Evolutionary conservation across 2,329 filamentous ascomycete species (phyloP).

Genomic region (Stachybotrys chartarum): DNA sequence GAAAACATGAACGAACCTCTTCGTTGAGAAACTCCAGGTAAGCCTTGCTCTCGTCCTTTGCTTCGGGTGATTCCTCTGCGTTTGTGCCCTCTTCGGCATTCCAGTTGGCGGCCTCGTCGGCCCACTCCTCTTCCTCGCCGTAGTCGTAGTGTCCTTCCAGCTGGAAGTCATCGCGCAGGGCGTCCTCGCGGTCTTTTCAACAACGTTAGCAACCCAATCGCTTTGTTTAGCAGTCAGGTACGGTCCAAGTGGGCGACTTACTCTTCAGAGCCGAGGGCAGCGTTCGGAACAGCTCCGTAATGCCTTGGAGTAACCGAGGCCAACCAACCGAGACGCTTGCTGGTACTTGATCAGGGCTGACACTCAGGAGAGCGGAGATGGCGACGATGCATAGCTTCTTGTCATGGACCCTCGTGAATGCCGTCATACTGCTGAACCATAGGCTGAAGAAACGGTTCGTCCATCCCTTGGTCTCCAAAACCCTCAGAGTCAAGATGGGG

Average conservation of each 20-base stretch:
- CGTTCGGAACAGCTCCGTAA: conserved; percentile 86
- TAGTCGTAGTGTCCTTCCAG: conserved; percentile 58
- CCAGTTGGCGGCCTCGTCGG: conserved; percentile 78
- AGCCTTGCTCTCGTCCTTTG: conserved; percentile 84
- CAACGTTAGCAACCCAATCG: background rate
- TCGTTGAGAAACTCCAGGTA: conserved; percentile 95
- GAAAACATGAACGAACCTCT: conserved; percentile 49
- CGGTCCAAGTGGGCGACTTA: conserved; percentile 31
- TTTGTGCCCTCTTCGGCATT: conserved; percentile 64
- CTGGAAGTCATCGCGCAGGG: conserved; percentile 79
- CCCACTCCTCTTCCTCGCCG: conserved; percentile 73
- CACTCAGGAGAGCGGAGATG: conserved; percentile 75
- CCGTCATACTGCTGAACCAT: conserved; percentile 95
- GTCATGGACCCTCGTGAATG: conserved; percentile 90
- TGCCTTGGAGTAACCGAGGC: conserved; percentile 82
- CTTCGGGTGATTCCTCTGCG: conserved; percentile 57
- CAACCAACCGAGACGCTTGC: conserved; percentile 91
- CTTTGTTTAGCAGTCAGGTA: too few species aligned
- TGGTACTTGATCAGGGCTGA: conserved; percentile 76
- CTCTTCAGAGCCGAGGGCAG: conserved; percentile 81
- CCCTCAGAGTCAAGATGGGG: conserved; percentile 72
- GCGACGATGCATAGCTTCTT: conserved; percentile 97
- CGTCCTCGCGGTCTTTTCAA: conserved; percentile 72
- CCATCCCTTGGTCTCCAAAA: conserved; percentile 88
- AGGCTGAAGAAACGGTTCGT: conserved; percentile 98